A percentile compares a stretch with the other conserved stretches of the same genome.
Conservation (phyloP, 2,329 filamentous ascomycete genomes). For the Alternaria incomplexa region DNA sequence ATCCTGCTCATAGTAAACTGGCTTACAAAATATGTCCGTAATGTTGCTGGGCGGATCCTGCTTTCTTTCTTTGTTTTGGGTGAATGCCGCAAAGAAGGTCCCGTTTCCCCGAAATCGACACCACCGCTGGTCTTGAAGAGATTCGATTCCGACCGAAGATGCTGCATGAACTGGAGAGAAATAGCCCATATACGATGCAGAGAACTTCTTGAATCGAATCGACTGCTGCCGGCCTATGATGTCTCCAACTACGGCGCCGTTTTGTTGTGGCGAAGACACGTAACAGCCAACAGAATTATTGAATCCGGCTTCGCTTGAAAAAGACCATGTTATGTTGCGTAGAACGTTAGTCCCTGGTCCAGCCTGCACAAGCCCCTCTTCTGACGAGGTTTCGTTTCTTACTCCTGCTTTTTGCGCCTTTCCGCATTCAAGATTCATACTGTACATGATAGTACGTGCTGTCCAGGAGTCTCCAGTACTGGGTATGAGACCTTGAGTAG, state of each 20-base stretch:
- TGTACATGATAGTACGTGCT: background rate
- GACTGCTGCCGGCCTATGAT: background rate
- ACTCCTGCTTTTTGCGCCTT: background rate
- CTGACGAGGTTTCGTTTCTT: background rate
- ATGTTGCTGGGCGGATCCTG: background rate
- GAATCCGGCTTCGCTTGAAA: background rate
- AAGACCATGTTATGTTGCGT: background rate
- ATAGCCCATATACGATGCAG: background rate
- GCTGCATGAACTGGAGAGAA: background rate
- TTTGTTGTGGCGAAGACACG: background rate
- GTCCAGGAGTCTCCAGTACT: background rate
- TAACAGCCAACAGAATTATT: background rate
- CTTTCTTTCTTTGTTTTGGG: background rate
- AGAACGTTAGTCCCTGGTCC: background rate
- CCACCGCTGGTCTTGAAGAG: background rate
- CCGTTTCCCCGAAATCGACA: background rate
- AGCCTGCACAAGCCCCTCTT: background rate
- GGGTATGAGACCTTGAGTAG: background rate
- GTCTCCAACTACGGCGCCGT: background rate
- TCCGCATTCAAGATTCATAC: background rate
- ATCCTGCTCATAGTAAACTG: background rate
- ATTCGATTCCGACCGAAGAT: background rate
- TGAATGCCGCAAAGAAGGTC: background rate
- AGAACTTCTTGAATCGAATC: background rate
- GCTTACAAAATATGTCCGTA: background rate